These are phyloP conservation scores for Bocquillonia castaneifolia DNA, from an alignment of 441 rosid species.

Conservation along the genomic window DNA sequence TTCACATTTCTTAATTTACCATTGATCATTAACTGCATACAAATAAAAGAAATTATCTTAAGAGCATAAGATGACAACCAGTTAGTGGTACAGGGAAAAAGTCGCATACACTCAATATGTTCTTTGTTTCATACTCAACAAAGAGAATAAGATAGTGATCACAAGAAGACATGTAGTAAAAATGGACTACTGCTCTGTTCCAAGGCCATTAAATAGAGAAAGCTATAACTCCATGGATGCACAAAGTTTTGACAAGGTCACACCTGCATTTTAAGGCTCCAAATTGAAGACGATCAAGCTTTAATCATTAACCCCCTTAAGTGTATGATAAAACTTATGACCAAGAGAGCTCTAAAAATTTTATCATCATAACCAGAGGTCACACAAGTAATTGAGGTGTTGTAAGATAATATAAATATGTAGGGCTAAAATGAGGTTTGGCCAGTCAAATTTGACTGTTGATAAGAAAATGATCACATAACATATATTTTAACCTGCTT, in stretches of 20 bases:
- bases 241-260: neutral
- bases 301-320: neutral
- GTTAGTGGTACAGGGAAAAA: neutral
- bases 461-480: neutral
- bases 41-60: neutral
- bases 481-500: neutral
- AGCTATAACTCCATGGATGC: neutral
- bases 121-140: neutral
- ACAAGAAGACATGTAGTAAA: neutral
- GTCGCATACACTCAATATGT: neutral
- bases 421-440: neutral
- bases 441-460: neutral
- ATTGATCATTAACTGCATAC: neutral
- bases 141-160: neutral
- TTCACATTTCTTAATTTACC: neutral
- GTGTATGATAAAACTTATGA: neutral
- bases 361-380: neutral
- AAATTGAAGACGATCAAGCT: neutral
- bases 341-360: neutral
- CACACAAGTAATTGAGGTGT: neutral
- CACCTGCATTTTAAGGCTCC: neutral
- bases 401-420: neutral
- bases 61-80: conserved; percentile 4
- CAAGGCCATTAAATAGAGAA: neutral
- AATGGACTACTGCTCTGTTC: neutral